Base-by-base conservation (phyloP, 106 monocot species). In the Dioscorea dumetorum region DNA sequence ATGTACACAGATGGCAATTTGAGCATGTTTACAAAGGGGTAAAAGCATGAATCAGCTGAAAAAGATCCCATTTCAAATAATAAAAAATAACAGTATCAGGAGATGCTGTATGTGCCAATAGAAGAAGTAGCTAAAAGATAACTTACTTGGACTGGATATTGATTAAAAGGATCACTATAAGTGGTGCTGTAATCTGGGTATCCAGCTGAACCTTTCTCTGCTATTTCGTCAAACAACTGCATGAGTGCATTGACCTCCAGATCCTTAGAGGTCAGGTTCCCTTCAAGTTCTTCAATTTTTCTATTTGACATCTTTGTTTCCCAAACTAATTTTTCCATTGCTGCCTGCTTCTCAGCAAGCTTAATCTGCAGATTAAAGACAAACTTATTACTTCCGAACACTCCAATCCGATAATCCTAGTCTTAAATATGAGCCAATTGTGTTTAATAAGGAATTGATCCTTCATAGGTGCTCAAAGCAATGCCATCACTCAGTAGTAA, bases 291-390 rank as follows among this genome's bases (percentile, higher is more conserved):
- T 73, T 88, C 84, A n/a, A 78, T 60, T 76, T 88, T 88, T 63
- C 73, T 75, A 78, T 78, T 91, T 70, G 88, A 86, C 64, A 77
- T 82, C 57, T 67, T 82, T 41, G 75, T 73, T 69, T 91, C 86
- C 95, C 91, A 91, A 20, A 84, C 79, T 75, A 95, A 57, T 73
- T 84, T 91, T 56, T 95, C 91, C 58, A 91, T 58, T 58, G 83
- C 66, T 60, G 95, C 91, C 71, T 95, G 91, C 76, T 91, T 95
- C 74, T 95, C 95, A 61, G 95, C 95, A 73, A 95, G 84, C 70
- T 78, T 79, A 71, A 91, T 76, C 95, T 95, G 77, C 22, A 68
- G 58, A 61, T 5, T 14, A 54, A 54, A 54, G 54, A 15, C 15
- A 19, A 18, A 5, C 3, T 54, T 8, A 54, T 54, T 3, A 54